Conservation (phyloP, 305 asterid genomes). For the Vinca major region DNA sequence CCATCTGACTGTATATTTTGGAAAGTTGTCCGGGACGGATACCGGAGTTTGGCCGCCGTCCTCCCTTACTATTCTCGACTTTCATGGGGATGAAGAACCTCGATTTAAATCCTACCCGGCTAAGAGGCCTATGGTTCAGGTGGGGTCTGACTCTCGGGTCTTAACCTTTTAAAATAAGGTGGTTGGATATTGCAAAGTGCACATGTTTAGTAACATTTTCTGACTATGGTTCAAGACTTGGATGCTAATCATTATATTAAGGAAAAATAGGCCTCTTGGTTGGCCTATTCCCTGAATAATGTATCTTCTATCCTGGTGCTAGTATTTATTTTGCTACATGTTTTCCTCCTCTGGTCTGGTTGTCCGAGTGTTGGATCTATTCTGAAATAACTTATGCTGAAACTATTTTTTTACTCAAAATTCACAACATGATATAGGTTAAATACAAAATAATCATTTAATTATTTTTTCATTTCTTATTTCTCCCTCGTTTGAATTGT, state of each 20-base stretch:
- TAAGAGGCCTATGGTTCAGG: too few relatives aligned
- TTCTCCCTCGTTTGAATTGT: too few relatives aligned
- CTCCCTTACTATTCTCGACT: neutral
- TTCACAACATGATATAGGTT: too few relatives aligned
- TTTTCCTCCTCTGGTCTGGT: neutral
- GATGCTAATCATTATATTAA: neutral
- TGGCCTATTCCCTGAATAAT: neutral
- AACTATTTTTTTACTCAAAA: too few relatives aligned
- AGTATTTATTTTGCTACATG: neutral
- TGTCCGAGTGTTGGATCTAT: too few relatives aligned
- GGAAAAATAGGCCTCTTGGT: neutral
- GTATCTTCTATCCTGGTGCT: neutral
- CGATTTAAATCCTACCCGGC: neutral
- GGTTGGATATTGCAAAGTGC: conserved; percentile 1
- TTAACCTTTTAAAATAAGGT: too few relatives aligned
- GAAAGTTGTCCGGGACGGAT: conserved; percentile 12
- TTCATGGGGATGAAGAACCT: neutral
- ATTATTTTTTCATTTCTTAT: too few relatives aligned
- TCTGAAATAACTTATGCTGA: too few relatives aligned
- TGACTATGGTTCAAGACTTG: neutral
- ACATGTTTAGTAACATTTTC: conserved; percentile 1
- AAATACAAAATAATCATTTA: too few relatives aligned
- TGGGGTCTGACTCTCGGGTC: too few relatives aligned
- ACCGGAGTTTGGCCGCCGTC: conserved; percentile 7
- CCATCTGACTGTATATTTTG: conserved; percentile 25